Evolutionary conservation across 2,329 filamentous ascomycete genomes (phyloP).

Genomic region (Alternaria sp.): DNA sequence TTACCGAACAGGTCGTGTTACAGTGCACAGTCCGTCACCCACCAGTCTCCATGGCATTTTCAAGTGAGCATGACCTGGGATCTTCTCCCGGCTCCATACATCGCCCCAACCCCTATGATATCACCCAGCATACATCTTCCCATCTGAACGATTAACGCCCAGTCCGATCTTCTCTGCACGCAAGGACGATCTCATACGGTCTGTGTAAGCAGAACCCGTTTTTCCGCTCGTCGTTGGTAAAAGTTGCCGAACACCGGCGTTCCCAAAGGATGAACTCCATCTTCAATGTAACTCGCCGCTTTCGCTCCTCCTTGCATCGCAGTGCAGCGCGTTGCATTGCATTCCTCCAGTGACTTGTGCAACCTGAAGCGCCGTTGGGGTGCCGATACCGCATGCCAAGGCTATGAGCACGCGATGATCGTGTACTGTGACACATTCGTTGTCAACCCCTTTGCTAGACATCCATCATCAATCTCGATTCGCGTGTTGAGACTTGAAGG

Average conservation of each 20-base stretch:
- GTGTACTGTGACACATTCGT: neutral
- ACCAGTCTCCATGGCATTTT: neutral
- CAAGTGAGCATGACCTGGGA: neutral
- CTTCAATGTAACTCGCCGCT: neutral
- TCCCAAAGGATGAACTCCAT: neutral
- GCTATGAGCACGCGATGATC: neutral
- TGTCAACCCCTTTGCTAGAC: neutral
- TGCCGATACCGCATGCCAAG: neutral
- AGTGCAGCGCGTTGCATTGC: neutral
- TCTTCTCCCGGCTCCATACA: neutral
- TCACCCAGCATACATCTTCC: neutral
- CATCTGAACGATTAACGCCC: neutral
- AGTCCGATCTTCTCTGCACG: neutral
- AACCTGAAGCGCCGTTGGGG: neutral
- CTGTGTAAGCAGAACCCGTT: neutral
- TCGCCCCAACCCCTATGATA: neutral
- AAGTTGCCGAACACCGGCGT: neutral
- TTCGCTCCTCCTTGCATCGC: neutral
- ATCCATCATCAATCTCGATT: neutral
- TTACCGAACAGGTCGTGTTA: neutral
- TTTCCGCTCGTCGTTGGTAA: neutral
- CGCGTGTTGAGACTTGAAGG: neutral
- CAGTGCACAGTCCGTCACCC: neutral
- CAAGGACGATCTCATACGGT: neutral
- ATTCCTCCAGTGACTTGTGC: neutral